Evolutionary conservation across 1,284 basidiomycete species (phyloP), one percentile per base, ranked within the genome.

Genomic region (Malassezia restricta): DNA sequence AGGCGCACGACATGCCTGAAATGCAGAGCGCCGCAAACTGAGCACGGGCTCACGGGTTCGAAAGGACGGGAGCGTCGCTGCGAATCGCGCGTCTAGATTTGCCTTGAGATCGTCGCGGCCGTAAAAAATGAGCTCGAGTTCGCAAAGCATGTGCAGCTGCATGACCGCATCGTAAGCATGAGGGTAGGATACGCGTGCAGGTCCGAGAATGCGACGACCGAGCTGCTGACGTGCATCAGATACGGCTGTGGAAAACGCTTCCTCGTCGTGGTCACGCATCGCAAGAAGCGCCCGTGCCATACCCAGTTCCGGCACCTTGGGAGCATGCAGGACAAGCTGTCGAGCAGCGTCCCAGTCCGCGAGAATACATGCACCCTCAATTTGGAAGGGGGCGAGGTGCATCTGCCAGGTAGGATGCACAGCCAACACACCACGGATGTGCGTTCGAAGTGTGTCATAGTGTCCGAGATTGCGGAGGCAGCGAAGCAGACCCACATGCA

Each of bases 401-500:
- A 78, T 69, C 51, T 85, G 80, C 92, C 92, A 98, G 44, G 83
- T 80, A 0, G 89, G 86, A 68, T 89, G 82, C 81, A 82, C 54
- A 35, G 83, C 86, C 27, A 98, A 78, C 5, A 96, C 83, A 15
- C 94, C 94, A 51, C 83, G 82, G 27, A 98, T 91, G 71, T 98
- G 94, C 0, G 92, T 98, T 32, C 89, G 82, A 58, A 98, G 76
- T 0, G 92, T 94, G 66, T 99, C 94, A 74, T 98, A 95, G 74
- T 99, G 94, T 8, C 94, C 94, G 14, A 99, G 78, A 69, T 95
- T 95, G 40, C 88, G 81, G 47, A 98, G 78, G 71, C 94, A 98
- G 47, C 87, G 82, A 56, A 96, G 76, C 15, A 99, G 78, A 3
- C 94, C 94, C 7, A 94, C 74, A 73, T 99, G 94, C 56, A 85